These are phyloP conservation scores for Canavalia ensiformis DNA, from an alignment of 306 rosid genomes.

Conservation along the genomic window DNA sequence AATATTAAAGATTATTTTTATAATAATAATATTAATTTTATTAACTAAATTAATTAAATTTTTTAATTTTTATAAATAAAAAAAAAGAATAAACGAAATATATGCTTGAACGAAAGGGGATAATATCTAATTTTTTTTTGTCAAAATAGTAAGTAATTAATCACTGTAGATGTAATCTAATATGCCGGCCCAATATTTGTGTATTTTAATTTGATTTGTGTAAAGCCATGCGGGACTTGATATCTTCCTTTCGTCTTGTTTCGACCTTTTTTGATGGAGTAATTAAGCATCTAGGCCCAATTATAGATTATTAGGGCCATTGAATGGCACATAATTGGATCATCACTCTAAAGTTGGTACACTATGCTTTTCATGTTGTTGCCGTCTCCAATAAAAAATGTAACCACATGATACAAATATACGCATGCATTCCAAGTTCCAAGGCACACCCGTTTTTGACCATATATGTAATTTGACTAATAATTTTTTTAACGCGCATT, in stretches of 20 bases:
- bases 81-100: not conserved
- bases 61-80: too few relatives aligned
- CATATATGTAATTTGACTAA: not conserved
- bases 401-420: not conserved
- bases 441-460: not conserved
- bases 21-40: too few relatives aligned
- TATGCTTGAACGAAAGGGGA: not conserved
- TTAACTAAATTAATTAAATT: too few relatives aligned
- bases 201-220: too few relatives aligned
- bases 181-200: not conserved
- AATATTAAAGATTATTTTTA: too few relatives aligned
- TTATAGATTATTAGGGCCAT: not conserved
- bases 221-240: too few relatives aligned
- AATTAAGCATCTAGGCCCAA: constrained; percentile 18
- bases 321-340: not conserved
- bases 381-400: constrained; percentile 27
- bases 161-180: not conserved
- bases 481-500: too few relatives aligned
- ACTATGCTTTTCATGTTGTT: constrained; percentile 34
- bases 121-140: too few relatives aligned
- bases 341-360: not conserved
- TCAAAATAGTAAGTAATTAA: not conserved
- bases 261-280: not conserved
- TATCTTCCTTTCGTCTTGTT: too few relatives aligned
- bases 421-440: constrained; percentile 17